A percentile compares a stretch with the other conserved stretches of the same genome.
Conservation (phyloP, 192 early-diverging fungal species). For the Coemansia sp. region DNA sequence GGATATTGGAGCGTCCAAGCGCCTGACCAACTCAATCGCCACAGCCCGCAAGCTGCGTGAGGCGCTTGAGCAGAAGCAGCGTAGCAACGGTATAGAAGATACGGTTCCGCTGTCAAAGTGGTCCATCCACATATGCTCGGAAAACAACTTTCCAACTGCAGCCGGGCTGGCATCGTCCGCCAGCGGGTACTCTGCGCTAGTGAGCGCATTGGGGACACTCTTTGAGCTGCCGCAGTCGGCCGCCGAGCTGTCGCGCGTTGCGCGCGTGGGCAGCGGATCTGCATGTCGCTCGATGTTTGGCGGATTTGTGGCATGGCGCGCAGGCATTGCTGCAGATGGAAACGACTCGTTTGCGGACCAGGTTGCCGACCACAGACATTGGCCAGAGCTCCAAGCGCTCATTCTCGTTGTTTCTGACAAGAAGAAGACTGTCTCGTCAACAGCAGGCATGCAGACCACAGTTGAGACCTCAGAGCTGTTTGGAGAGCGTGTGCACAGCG, state of each 20-base stretch:
- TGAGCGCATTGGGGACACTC: conserved; percentile 75
- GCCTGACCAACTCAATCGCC: conserved; percentile 80
- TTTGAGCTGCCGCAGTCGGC: conserved; percentile 70
- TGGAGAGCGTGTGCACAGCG: conserved; percentile 74
- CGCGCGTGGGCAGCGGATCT: conserved; percentile 94
- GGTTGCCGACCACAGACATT: conserved; percentile 86
- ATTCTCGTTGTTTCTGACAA: conserved; percentile 92
- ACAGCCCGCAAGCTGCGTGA: conserved; percentile 73
- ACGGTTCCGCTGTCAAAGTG: conserved; percentile 59
- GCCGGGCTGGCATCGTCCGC: conserved; percentile 98
- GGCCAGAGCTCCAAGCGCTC: conserved; percentile 95
- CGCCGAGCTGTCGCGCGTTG: conserved; percentile 83
- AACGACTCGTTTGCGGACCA: conserved; percentile 88
- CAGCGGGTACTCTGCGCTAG: conserved; percentile 92
- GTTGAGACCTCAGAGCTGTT: conserved; percentile 89
- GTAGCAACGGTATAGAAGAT: conserved; percentile 10
- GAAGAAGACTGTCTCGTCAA: conserved; percentile 88
- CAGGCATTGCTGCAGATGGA: conserved; percentile 80
- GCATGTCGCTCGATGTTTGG: conserved; percentile 97
- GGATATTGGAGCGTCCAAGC: conserved; percentile 74
- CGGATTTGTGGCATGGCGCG: conserved; percentile 98
- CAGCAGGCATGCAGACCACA: conserved; percentile 96
- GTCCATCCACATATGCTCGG: conserved; percentile 87
- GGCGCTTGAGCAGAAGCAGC: conserved; percentile 62
- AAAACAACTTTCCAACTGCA: conserved; percentile 99